Base-by-base conservation (phyloP, 2,329 filamentous ascomycete genomes). In the Colletotrichum liaoningense region DNA sequence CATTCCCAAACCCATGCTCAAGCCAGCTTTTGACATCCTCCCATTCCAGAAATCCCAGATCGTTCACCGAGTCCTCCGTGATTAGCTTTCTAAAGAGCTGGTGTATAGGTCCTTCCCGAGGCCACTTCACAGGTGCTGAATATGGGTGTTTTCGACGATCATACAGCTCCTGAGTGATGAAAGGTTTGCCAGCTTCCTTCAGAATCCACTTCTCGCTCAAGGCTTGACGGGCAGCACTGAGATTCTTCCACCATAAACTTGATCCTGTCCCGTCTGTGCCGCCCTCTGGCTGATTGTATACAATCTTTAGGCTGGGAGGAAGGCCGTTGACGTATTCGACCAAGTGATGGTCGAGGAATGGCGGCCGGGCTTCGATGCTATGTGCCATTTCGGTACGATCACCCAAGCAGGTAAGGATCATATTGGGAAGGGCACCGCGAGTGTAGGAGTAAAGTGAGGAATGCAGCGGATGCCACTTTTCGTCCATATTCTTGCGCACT, bases 181-280 rank as follows among this genome's bases (percentile, higher is more conserved):
- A 74, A 2, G 68, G 68, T 30, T 49, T 72, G 6, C 52, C 72
- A 9, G 72, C 88, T 75, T 90, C 85, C 4, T 85, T 84, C 1
- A 89, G 81, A 57, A 89, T 84, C 82, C 85, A 87, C 74, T 89
- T 88, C 77, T 89, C 86, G 2, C 76, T 77, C 49, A 86, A 80
- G 0, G 75, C 70, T 6, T 76, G 75, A 14, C 77, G 60, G 9
- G 59, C 69, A 22, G 72, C 56, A 5, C 72, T 72, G 12, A 58
- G 35, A 19, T 64, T 73, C 58, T 69, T 75, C 72, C 56, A 75
- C 71, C 71, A 73, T 33, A 71, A 5, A n/a, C 71, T 73, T 22
- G 60, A 38, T 4, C 71, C 71, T 1, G 71, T 73, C 5, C 71
- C 71, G 22, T 62, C 24, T 4, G 71, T 49, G 14, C 52, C 54